A percentile compares a stretch with the other conserved stretches of the same genome.
These are phyloP conservation scores for Aspergillus fumigatiaffinis DNA, from an alignment of 2,329 filamentous ascomycete genomes.

Conservation along the genomic window DNA sequence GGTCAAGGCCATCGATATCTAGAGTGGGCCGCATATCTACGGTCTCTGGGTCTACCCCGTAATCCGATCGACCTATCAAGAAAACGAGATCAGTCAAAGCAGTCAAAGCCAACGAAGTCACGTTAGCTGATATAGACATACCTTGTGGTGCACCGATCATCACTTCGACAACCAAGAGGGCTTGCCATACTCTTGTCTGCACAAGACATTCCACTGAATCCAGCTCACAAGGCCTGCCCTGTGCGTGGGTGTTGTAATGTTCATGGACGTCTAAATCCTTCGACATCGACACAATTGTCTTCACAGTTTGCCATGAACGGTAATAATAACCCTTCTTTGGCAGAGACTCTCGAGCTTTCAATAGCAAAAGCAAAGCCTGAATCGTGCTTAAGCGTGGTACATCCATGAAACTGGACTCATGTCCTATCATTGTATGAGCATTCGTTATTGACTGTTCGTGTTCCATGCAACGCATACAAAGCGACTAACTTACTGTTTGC, in stretches of 20 bases:
- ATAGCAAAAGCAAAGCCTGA: slow-evolving; percentile 78
- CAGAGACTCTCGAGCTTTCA: slow-evolving; percentile 88
- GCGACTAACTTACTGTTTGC: slow-evolving; percentile 63
- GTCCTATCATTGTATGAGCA: slow-evolving; percentile 51
- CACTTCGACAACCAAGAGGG: slow-evolving; percentile 76
- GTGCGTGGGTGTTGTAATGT: slow-evolving; percentile 73
- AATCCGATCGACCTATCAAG: slow-evolving; percentile 66
- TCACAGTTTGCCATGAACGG: slow-evolving; percentile 93
- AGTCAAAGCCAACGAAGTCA: slow-evolving; percentile 3
- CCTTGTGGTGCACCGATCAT: slow-evolving; percentile 95
- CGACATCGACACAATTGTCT: slow-evolving; percentile 87
- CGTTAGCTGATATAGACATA: slow-evolving; percentile 34
- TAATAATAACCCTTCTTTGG: slow-evolving; percentile 95
- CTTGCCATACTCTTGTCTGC: slow-evolving; percentile 87
- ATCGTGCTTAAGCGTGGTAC: slow-evolving; percentile 85
- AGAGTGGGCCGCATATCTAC: slow-evolving; percentile 69
- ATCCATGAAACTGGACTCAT: slow-evolving; percentile 91
- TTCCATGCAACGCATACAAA: slow-evolving; percentile 1
- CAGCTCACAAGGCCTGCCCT: slow-evolving; percentile 66
- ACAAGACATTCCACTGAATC: slow-evolving; percentile 71
- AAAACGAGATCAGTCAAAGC: slow-evolving; percentile 17
- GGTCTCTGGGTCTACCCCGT: slow-evolving; percentile 68
- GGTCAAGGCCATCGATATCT: slow-evolving; percentile 63
- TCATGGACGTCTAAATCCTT: slow-evolving; percentile 88
- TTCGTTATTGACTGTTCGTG: slow-evolving; percentile 24